Base-by-base conservation (phyloP, 1,139 yeast species). In the Candida tetrigidarum region DNA sequence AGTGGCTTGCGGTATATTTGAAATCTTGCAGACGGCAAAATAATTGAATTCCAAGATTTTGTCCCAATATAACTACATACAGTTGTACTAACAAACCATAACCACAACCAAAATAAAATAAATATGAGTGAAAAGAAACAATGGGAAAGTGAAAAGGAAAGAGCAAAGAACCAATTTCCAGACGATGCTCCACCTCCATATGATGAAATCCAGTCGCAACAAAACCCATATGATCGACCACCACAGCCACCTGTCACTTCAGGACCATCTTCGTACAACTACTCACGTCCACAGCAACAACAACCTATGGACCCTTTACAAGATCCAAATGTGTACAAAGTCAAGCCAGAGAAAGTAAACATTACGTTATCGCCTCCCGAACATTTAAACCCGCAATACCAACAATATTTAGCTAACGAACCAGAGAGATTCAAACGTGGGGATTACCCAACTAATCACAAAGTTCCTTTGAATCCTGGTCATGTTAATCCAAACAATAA, bases 361-460 rank as follows among this genome's bases (percentile, higher is more conserved):
- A 74, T 74, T 15, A 48, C 68, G 3, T 59, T 55, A 40, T 66
- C 76, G 0, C 67, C 67, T 16, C 71, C 74, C 1, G 62, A 66
- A 39, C 69, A 71, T 45, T 53, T 70, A 41, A 64, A 71, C 37
- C 75, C 76, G 0, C 62, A 71, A 3, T 73, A 71, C 49, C 70
- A 57, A 27, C 66, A 69, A 45, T 74, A 60, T 46, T 57, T 62
- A 27, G 53, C 54, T 33, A 54, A 66, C n/a, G 76, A 74, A 38
- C 64, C 64, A 43, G 63, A 67, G 45, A 52, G 75, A 27, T 52
- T 64, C 27, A 57, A 62, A 9, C 53, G 62, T 8, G 79, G 78
- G 0, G 65, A 68, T 50, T 42, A 30, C 33, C 75, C 75, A 2
- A 55, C 56, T 27, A 60, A 62, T 44, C 64, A 66, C 35, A 74